These are phyloP conservation scores for Globisporangium polare DNA, from an alignment of 352 stramenopile genomes.

Conservation along the genomic window DNA sequence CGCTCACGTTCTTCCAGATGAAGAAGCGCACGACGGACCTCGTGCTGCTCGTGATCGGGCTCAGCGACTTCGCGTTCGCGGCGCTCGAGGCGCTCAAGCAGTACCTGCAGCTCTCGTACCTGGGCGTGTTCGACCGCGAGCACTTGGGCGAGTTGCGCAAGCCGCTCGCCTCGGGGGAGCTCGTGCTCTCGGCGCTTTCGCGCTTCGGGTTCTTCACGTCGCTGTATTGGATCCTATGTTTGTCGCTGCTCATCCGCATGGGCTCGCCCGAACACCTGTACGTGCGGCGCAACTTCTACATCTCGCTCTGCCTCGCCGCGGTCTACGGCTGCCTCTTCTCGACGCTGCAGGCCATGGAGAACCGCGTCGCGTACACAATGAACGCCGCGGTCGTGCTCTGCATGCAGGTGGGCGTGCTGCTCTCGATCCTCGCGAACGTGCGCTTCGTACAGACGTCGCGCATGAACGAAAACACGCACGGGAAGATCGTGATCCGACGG, in stretches of 20 bases:
- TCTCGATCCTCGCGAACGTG: conserved; percentile 48
- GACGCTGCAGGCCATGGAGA: conserved; percentile 24
- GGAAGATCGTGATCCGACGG: conserved; percentile 52
- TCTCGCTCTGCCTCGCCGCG: conserved; percentile 41
- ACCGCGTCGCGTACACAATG: conserved; percentile 30
- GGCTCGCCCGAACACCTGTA: conserved; percentile 53
- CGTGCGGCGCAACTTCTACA: conserved; percentile 35
- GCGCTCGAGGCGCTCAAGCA: conserved; percentile 48
- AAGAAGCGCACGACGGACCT: conserved; percentile 71
- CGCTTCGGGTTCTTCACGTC: conserved; percentile 76
- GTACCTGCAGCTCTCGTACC: conserved; percentile 37
- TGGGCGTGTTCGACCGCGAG: conserved; percentile 27
- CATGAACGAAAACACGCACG: conserved; percentile 47
- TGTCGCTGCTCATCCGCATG: conserved; percentile 67
- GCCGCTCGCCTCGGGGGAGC: conserved; percentile 16
- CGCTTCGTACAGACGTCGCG: conserved; percentile 38
- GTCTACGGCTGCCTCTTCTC: conserved; percentile 58
- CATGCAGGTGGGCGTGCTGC: conserved; percentile 41
- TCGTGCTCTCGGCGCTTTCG: conserved; percentile 36
- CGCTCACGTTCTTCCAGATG: conserved; percentile 46
- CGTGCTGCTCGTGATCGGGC: conserved; percentile 57
- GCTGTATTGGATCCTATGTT: conserved; percentile 63
- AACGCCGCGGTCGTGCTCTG: conserved; percentile 40
- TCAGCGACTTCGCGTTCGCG: conserved; percentile 53
- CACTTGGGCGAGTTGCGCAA: conserved; percentile 3